Evolutionary conservation across 2,329 filamentous ascomycete genomes (phyloP).

Genomic region (Triangularia verruculosa): DNA sequence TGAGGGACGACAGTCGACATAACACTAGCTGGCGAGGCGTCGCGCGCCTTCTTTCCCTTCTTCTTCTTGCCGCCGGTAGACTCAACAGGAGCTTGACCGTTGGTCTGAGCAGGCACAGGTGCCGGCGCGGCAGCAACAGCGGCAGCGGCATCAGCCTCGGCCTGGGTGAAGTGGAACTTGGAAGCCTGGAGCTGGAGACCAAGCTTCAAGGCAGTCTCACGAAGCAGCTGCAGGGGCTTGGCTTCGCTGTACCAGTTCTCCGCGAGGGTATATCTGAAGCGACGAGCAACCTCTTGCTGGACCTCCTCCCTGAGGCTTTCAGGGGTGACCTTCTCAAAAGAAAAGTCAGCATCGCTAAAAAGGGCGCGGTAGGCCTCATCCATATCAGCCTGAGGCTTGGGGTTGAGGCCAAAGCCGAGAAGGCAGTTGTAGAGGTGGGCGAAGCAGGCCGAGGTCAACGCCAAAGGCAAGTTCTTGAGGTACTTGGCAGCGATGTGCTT

Average conservation of each 20-base stretch:
- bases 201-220: constrained; percentile 84
- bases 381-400: constrained; percentile 73
- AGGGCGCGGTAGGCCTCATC: constrained; percentile 71
- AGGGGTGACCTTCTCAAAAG: constrained; percentile 76
- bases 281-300: constrained; percentile 64
- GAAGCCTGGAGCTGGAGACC: constrained; percentile 84
- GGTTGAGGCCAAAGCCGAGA: constrained; percentile 71
- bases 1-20: constrained; percentile 40
- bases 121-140: background rate
- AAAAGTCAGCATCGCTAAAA: constrained; percentile 78
- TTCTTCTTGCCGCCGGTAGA: constrained; percentile 52
- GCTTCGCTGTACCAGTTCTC: constrained; percentile 64
- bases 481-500: constrained; percentile 85
- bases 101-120: constrained; percentile 35
- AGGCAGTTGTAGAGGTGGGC: constrained; percentile 93
- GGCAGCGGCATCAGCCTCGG: constrained; percentile 9
- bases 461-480: constrained; percentile 73
- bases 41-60: constrained; percentile 58
- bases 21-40: constrained; percentile 49
- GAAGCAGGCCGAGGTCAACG: constrained; percentile 75
- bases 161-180: constrained; percentile 61
- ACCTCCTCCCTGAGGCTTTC: constrained; percentile 68
- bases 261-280: constrained; percentile 74
- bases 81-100: constrained; percentile 35
- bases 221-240: constrained; percentile 78